phyloP scores from a whole-genome alignment of 768 basidiomycete species.

The Podaxis sp. region DNA sequence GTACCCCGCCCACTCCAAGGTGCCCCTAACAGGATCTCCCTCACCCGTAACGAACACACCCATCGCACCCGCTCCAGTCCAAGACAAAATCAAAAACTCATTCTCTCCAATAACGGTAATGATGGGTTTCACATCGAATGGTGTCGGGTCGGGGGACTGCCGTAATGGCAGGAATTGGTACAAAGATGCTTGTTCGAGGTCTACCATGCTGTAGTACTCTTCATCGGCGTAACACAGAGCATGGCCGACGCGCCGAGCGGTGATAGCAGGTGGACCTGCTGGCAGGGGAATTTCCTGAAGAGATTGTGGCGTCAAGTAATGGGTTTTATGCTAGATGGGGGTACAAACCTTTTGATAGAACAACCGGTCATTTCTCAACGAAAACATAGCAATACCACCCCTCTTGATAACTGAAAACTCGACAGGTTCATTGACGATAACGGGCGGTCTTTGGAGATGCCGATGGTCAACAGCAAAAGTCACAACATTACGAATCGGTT shows the following conservation, averaged over 20 bases:
- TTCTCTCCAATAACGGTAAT: conserved; percentile 71
- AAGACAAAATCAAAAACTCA: conserved; percentile 85
- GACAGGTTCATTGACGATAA: conserved; percentile 42
- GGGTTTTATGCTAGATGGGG: background rate
- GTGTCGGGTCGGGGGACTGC: conserved; percentile 47
- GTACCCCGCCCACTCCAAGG: conserved; percentile 80
- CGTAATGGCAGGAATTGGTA: conserved; percentile 76
- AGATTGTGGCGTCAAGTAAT: background rate
- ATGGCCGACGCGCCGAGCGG: conserved; percentile 59
- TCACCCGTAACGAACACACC: conserved; percentile 83
- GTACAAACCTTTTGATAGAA: conserved; percentile 50
- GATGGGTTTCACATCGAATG: conserved; percentile 51
- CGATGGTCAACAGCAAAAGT: conserved; percentile 81
- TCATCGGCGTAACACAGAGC: conserved; percentile 73
- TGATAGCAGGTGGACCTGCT: conserved; percentile 30
- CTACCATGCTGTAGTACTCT: conserved; percentile 71
- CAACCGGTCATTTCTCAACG: conserved; percentile 56
- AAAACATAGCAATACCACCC: conserved; percentile 56
- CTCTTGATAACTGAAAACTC: conserved; percentile 76
- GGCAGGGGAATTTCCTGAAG: conserved; percentile 69
- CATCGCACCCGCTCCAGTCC: conserved; percentile 75
- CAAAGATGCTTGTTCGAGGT: conserved; percentile 67
- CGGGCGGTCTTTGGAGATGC: conserved; percentile 49
- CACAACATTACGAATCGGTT: conserved; percentile 77
- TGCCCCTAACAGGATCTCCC: conserved; percentile 88